Base-by-base conservation (phyloP, 768 basidiomycete genomes). In the Auriscalpium vulgare region DNA sequence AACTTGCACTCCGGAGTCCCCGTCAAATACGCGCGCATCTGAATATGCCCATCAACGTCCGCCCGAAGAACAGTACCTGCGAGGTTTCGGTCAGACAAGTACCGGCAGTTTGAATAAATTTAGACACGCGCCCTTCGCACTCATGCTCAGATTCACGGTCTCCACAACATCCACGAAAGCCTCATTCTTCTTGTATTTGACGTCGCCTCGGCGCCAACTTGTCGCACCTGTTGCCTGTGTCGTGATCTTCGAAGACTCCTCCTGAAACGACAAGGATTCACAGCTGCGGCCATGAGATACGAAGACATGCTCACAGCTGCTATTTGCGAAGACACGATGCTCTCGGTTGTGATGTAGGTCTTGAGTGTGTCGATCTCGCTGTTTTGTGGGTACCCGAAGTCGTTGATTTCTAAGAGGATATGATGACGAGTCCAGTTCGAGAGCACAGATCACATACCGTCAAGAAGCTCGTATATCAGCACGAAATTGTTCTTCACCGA, bases 121-220 rank as follows among this genome's bases (percentile, higher is more conserved):
- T 62, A 5, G 37, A 4, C 14, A 66, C 76, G 49, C 58, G 88
- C 94, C 95, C 75, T 95, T 97, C 2, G 94, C 89, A 68, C 92
- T 95, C 95, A 98, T 97, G 63, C 91, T 87, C 54, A 98, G 69
- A 66, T 99, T 98, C 59, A 99, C 91, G 2, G 81, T 91, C 74
- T 99, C 97, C 46, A 99, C 90, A 9, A 99, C 97, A 67, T 99
- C 97, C n/a, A 99, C 95, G 63, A 98, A 99, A 0, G 97, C 97
- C 67, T 99, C 97, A 62, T 99, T 99, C 80, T 98, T 99, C 77
- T 97, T 89, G 72, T 99, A 98, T 70, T 95, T 95, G 65, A 98
- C 95, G 66, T 97, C 97, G 14, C 83, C 87, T 56, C 95, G 78
- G 44, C 97, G 76, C 97, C 97, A 99, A 68, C 88, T 95, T 36